A percentile compares a stretch with the other conserved stretches of the same genome.
phyloP scores from a whole-genome alignment of 495 filamentous ascomycete species.

The Sporormia fimetaria region DNA sequence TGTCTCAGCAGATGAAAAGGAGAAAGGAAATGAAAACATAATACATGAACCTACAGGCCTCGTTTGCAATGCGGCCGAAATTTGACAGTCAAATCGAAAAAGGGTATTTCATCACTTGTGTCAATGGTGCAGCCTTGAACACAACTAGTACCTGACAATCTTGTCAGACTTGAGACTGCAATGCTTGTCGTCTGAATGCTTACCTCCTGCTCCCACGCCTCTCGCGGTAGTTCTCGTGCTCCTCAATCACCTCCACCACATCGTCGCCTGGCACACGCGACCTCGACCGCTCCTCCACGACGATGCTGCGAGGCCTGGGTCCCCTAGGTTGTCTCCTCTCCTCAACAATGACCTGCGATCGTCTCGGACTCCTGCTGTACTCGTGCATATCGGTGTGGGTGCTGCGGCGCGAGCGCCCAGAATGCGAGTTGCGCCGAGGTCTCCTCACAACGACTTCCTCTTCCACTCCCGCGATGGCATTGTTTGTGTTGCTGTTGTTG shows the following conservation, averaged over 20 bases:
- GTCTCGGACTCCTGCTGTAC: constrained; percentile 25
- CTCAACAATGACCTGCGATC: constrained; percentile 19
- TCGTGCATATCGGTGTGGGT: constrained; percentile 29
- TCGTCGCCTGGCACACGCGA: constrained; percentile 35
- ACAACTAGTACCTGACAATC: no score
- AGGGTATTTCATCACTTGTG: no score
- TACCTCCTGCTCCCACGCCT: constrained; percentile 26
- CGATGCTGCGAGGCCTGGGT: constrained; percentile 27
- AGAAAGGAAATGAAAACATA: no score
- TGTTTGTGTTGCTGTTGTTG: constrained; percentile 5
- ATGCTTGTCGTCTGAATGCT: no score
- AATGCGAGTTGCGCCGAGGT: constrained; percentile 17
- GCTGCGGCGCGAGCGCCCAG: constrained; percentile 22
- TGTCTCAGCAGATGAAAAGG: no score
- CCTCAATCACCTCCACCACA: constrained; percentile 36
- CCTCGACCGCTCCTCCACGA: constrained; percentile 30
- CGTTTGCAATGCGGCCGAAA: no score
- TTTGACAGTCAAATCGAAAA: no score
- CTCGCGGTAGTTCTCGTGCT: constrained; percentile 28
- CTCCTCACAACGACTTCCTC: constrained; percentile 25
- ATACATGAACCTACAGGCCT: no score
- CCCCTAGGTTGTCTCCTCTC: constrained; percentile 21
- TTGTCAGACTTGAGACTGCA: no score
- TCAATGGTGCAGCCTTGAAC: no score
- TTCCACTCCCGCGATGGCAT: constrained; percentile 13